Evolutionary conservation across 1,284 basidiomycete species (phyloP).

Genomic region (Taiwanofungus camphoratus): DNA sequence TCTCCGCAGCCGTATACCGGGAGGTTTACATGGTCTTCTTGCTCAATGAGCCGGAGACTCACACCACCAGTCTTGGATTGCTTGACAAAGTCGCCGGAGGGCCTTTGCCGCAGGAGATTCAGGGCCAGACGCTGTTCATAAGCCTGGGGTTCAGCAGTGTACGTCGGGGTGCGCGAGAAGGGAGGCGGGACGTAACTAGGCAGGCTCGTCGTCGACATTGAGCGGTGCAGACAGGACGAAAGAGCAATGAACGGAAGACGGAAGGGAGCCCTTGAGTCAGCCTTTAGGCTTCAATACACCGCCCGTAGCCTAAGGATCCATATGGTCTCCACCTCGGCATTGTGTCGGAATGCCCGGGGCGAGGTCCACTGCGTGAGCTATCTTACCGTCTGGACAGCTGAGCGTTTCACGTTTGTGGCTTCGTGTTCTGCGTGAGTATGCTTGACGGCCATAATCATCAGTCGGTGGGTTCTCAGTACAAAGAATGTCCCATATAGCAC

Average conservation of each 20-base stretch:
- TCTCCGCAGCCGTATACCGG: conserved; percentile 55
- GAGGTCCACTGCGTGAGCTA: conserved; percentile 9
- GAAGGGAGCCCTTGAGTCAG: conserved; percentile 1
- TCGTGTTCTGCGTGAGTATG: not conserved
- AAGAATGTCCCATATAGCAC: no score
- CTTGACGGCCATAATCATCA: no score
- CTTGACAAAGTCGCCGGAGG: conserved; percentile 53
- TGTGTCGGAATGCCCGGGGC: conserved; percentile 7
- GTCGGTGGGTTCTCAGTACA: no score
- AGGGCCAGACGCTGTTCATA: conserved; percentile 51
- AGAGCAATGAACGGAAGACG: not conserved
- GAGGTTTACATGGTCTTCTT: conserved; percentile 40
- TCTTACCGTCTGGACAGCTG: conserved; percentile 5
- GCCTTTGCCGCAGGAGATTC: conserved; percentile 29
- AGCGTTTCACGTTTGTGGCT: not conserved
- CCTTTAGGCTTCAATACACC: conserved; percentile 2
- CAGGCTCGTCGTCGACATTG: conserved; percentile 32
- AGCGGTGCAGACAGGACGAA: conserved; percentile 2
- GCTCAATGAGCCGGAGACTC: conserved; percentile 45
- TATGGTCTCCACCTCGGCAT: conserved; percentile 11
- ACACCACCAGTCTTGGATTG: conserved; percentile 49
- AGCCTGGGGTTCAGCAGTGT: conserved; percentile 41
- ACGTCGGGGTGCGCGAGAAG: conserved; percentile 24
- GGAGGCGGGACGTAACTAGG: conserved; percentile 25
- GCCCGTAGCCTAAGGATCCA: conserved; percentile 8